Evolutionary conservation across 768 basidiomycete species (phyloP).

Genomic region (Tricholoma flavovirens): DNA sequence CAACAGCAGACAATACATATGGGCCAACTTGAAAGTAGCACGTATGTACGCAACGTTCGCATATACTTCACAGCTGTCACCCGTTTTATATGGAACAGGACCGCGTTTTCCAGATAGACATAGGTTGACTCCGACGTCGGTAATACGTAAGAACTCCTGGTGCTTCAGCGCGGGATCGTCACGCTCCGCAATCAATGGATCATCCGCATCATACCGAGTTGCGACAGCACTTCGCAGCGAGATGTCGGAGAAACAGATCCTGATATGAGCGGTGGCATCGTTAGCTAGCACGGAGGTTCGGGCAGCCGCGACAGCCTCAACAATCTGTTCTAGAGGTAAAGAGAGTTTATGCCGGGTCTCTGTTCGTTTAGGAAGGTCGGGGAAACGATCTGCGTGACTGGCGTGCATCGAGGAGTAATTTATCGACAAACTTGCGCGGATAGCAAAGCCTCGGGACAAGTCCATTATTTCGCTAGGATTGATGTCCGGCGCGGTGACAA

Average conservation of each 20-base stretch:
- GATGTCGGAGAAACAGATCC: slow-evolving; percentile 41
- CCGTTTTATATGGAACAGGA: slow-evolving; percentile 11
- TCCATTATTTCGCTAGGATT: slow-evolving; percentile 64
- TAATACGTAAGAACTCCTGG: slow-evolving; percentile 43
- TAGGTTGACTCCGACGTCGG: slow-evolving; percentile 22
- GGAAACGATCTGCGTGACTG: slow-evolving; percentile 32
- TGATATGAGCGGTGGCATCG: slow-evolving; percentile 36
- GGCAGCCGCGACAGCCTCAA: slow-evolving; percentile 40
- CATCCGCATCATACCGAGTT: slow-evolving; percentile 62
- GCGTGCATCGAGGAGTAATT: slow-evolving; percentile 50
- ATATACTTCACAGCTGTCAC: slow-evolving; percentile 41
- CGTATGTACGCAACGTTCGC: slow-evolving; percentile 49
- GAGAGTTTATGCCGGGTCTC: slow-evolving; percentile 48
- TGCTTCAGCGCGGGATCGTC: slow-evolving; percentile 39
- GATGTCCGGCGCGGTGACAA: slow-evolving; percentile 75
- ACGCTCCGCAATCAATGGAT: slow-evolving; percentile 51
- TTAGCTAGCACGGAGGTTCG: slow-evolving; percentile 26
- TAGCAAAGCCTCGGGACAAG: slow-evolving; percentile 63
- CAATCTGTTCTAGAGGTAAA: slow-evolving; percentile 45
- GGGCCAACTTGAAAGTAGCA: slow-evolving; percentile 52
- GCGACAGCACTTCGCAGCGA: slow-evolving; percentile 58
- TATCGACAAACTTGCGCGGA: slow-evolving; percentile 47
- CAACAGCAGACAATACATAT: slow-evolving; percentile 66
- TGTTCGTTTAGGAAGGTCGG: slow-evolving; percentile 29
- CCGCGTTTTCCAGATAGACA: slow-evolving; percentile 22